Conservation (phyloP, 805 yeast genomes). For the Blastobotrys terrestris region DNA sequence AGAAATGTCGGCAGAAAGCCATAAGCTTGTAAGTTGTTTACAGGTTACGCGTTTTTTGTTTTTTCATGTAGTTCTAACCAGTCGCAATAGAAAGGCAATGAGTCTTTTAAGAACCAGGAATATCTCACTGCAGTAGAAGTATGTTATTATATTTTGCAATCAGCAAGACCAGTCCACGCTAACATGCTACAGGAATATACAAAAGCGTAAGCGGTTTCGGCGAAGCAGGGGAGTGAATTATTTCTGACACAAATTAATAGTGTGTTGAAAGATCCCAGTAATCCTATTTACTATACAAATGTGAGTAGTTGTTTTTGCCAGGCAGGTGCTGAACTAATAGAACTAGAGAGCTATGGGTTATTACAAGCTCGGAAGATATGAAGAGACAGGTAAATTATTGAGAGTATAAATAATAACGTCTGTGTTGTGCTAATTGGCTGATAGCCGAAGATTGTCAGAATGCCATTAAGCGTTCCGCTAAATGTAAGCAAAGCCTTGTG, state of each 20-base stretch:
- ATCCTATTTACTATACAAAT: constrained; percentile 24
- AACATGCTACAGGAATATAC: constrained; percentile 20
- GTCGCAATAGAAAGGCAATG: constrained; percentile 21
- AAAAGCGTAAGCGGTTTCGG: constrained; percentile 12
- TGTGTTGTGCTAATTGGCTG: no score
- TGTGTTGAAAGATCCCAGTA: constrained; percentile 20
- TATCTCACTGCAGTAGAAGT: constrained; percentile 25
- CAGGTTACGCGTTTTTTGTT: neutral
- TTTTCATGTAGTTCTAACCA: constrained; percentile 1
- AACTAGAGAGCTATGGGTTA: constrained; percentile 23
- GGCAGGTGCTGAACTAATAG: neutral
- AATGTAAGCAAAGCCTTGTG: no score
- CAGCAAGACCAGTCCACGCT: neutral
- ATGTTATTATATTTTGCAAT: constrained; percentile 7
- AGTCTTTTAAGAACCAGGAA: constrained; percentile 22
- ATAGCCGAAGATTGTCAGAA: constrained; percentile 21
- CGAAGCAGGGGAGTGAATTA: neutral
- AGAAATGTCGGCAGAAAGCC: constrained; percentile 2
- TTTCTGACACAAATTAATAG: constrained; percentile 7
- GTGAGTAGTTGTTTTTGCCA: constrained; percentile 14
- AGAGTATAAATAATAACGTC: no score
- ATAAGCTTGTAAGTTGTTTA: constrained; percentile 2
- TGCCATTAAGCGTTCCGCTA: constrained; percentile 18
- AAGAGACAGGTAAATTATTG: constrained; percentile 21
- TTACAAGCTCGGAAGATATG: constrained; percentile 18